phyloP scores from a whole-genome alignment of 2,329 filamentous ascomycete species.

The Aspergillus aculeatus region DNA sequence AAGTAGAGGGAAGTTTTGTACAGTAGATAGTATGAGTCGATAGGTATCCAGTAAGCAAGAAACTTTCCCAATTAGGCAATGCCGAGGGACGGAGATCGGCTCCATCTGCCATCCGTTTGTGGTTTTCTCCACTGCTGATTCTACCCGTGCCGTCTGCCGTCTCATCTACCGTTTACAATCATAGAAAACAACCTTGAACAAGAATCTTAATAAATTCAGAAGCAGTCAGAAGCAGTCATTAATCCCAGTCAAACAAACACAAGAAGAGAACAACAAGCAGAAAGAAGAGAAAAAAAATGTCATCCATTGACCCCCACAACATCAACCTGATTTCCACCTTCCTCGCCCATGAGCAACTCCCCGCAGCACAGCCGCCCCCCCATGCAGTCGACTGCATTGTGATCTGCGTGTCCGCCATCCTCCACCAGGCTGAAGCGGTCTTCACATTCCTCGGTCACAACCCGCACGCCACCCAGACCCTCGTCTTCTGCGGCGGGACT shows the following conservation, averaged over 20 bases:
- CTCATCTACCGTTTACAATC: too few relatives aligned
- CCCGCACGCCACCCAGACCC: constrained; percentile 31
- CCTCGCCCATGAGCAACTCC: constrained; percentile 27
- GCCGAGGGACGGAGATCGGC: neutral
- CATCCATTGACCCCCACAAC: constrained; percentile 16
- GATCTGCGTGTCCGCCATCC: constrained; percentile 42
- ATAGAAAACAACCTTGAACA: too few relatives aligned
- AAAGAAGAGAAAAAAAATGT: neutral
- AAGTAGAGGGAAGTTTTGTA: neutral
- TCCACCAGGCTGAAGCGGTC: constrained; percentile 35
- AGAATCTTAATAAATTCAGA: too few relatives aligned
- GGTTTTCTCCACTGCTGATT: too few relatives aligned
- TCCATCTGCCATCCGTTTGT: neutral
- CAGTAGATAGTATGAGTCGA: too few relatives aligned
- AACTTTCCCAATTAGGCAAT: too few relatives aligned
- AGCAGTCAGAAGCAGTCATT: too few relatives aligned
- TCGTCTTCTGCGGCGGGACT: constrained; percentile 48
- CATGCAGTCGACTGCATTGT: constrained; percentile 38
- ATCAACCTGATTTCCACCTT: constrained; percentile 34
- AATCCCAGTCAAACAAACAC: neutral
- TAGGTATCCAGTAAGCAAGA: too few relatives aligned
- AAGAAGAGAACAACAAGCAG: neutral
- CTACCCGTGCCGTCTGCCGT: too few relatives aligned
- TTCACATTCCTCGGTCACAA: constrained; percentile 33
- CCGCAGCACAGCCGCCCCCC: constrained; percentile 14